Evolutionary conservation across 305 asterid species (phyloP), one percentile per base, ranked within the genome.

Genomic region (Solanum hybrid): DNA sequence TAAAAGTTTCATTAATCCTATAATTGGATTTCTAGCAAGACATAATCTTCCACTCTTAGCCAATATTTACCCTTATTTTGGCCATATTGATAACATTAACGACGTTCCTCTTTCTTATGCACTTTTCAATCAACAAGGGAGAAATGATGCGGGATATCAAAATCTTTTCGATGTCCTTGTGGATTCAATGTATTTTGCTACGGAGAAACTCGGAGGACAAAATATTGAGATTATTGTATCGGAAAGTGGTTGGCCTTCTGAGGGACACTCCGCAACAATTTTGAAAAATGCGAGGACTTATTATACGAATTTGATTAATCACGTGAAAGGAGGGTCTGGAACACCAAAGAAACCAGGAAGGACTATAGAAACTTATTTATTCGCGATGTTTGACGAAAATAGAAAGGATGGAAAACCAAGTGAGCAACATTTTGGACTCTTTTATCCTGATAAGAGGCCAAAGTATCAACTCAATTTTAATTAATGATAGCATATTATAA

Each of bases 151-250:
- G 3, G 91, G 89, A 0, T 94, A 94, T 64, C 92, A 28, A 73
- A 95, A 94, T 84, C 93, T 95, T 0, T 95, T 94, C 40, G 94
- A 92, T 77, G 95, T 96, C 3, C 86, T 93, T 89, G 33, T 95
- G 8, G 97, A 95, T 29, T 89, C 93, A 6, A 36, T 89, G 37
- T 92, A 92, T 57, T 89, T 90, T 7, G 95, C 94, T 0, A 57
- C 73, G 0, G 95, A 93, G 90, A 93, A 90, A 40, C 90, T 75
- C 0, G 94, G 95, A 14, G 94, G 91, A 4, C 14, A 34, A 1
- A 64, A 40, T 4, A 85, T 93, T 0, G 88, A 22, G 6, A 84
- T 93, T 1, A 89, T 94, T 4, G 93, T 94, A 11, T 89, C 90
- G 1, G 84, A 89, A 42, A 89, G 88, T 22, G 90, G 90, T 1